Conservation (phyloP, 2,329 filamentous ascomycete species). For the Cryphonectria radicalis region DNA sequence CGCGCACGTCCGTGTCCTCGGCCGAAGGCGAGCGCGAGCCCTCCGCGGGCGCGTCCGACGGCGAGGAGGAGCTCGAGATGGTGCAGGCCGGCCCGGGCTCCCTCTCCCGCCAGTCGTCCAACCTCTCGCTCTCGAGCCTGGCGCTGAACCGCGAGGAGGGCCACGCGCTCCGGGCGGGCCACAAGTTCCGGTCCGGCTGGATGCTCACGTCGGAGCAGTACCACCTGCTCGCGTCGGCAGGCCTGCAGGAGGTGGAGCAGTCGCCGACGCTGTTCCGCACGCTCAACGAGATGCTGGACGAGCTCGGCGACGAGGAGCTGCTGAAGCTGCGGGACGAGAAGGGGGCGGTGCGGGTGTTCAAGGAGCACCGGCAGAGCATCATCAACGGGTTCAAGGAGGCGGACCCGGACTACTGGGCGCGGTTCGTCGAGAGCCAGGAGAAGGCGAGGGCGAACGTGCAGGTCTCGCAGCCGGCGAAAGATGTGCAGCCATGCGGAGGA, state of each 20-base stretch:
- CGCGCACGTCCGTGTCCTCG: conserved; percentile 38
- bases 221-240: conserved; percentile 47
- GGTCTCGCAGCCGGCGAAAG: conserved; percentile 31
- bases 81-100: conserved; percentile 34
- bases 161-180: conserved; percentile 58
- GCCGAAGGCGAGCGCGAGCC: conserved; percentile 44
- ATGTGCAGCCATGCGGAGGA: neutral
- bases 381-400: conserved; percentile 56
- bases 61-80: conserved; percentile 50
- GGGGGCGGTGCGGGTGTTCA: conserved; percentile 65
- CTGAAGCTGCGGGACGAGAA: conserved; percentile 56
- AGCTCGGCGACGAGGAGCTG: conserved; percentile 64
- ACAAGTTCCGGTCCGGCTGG: conserved; percentile 59
- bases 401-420: conserved; percentile 69
- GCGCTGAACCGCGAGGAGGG: conserved; percentile 62
- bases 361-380: conserved; percentile 59
- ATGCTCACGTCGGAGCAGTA: conserved; percentile 54
- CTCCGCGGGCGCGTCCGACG: conserved; percentile 47
- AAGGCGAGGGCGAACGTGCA: conserved; percentile 61
- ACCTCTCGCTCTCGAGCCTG: conserved; percentile 54
- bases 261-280: conserved; percentile 56
- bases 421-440: conserved; percentile 64
- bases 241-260: conserved; percentile 53
- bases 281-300: conserved; percentile 66
- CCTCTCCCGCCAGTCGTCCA: conserved; percentile 57